Conservation (phyloP, 805 yeast species). For the Dipodascus geniculatus region DNA sequence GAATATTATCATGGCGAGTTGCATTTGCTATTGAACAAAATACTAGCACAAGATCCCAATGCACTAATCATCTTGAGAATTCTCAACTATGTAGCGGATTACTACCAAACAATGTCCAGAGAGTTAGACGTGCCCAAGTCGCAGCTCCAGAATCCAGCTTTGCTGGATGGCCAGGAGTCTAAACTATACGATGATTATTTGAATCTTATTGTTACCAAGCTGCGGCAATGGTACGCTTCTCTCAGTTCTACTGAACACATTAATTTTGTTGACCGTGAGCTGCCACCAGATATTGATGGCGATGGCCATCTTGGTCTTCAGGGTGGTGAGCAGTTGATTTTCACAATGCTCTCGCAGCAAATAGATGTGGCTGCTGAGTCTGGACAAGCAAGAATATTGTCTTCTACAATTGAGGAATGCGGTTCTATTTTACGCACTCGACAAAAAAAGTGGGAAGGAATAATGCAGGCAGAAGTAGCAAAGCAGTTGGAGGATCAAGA, state of each 20-base stretch:
- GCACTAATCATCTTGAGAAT: slow-evolving; percentile 63
- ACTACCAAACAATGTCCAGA: slow-evolving; percentile 39
- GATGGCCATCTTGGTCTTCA: slow-evolving; percentile 58
- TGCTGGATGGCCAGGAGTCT: slow-evolving; percentile 61
- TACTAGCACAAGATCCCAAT: slow-evolving; percentile 63
- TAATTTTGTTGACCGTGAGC: slow-evolving; percentile 49
- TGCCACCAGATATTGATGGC: slow-evolving; percentile 64
- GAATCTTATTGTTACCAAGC: slow-evolving; percentile 54
- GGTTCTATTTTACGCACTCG: slow-evolving; percentile 46
- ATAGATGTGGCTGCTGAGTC: slow-evolving; percentile 80
- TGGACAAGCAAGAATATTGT: slow-evolving; percentile 66
- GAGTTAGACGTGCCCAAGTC: slow-evolving; percentile 38
- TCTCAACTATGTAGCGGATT: slow-evolving; percentile 66
- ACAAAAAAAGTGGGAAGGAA: slow-evolving; percentile 47
- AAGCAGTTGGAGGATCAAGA: slow-evolving; percentile 26
- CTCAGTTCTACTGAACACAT: slow-evolving; percentile 54
- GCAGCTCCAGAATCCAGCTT: slow-evolving; percentile 37
- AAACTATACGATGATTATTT: slow-evolving; percentile 68
- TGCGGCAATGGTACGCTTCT: slow-evolving; percentile 75
- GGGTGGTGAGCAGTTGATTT: slow-evolving; percentile 58
- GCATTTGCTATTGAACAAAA: slow-evolving; percentile 48
- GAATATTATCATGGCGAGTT: slow-evolving; percentile 56
- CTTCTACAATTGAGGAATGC: slow-evolving; percentile 68
- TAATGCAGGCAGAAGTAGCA: slow-evolving; percentile 43
- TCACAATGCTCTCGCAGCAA: slow-evolving; percentile 80